Percentiles rank a stretch among this genome's conserved stretches.
phyloP scores from a whole-genome alignment of 352 stramenopile species.

The Thalassiosira mediterranea region DNA sequence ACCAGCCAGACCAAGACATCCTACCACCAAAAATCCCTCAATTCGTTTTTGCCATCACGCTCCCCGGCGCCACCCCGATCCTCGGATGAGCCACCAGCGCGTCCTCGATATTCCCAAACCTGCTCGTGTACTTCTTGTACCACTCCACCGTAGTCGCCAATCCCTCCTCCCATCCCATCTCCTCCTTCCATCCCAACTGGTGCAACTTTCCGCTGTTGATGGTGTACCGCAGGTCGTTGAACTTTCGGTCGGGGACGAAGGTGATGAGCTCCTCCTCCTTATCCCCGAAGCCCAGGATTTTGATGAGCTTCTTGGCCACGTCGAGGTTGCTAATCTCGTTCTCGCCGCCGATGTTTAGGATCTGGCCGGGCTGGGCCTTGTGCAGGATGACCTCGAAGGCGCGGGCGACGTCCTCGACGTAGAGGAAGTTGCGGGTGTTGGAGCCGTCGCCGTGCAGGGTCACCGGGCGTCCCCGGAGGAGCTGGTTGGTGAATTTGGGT shows the following conservation, averaged over 20 bases:
- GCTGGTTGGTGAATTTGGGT: slow-evolving; percentile 97
- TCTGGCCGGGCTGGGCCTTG: slow-evolving; percentile 89
- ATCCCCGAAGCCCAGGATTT: slow-evolving; percentile 79
- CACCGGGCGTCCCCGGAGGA: slow-evolving; percentile 88
- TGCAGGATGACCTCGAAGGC: slow-evolving; percentile 97
- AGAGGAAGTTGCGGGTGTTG: slow-evolving; percentile 97
- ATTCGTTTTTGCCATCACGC: slow-evolving; percentile 26
- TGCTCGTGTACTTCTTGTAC: slow-evolving; percentile 84
- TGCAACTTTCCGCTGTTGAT: slow-evolving; percentile 92
- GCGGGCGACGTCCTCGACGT: slow-evolving; percentile 94
- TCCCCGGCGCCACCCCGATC: slow-evolving; percentile 56
- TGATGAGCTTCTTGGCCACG: slow-evolving; percentile 91
- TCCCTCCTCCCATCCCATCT: slow-evolving; percentile 91
- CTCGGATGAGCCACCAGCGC: slow-evolving; percentile 82
- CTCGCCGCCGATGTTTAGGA: slow-evolving; percentile 96
- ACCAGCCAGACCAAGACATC: no score
- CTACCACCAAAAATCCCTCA: no score
- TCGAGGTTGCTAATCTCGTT: slow-evolving; percentile 87
- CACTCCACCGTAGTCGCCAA: slow-evolving; percentile 90
- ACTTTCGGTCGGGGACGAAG: slow-evolving; percentile 91
- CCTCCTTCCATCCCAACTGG: slow-evolving; percentile 91
- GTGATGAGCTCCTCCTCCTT: slow-evolving; percentile 81
- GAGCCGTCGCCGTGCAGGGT: slow-evolving; percentile 95
- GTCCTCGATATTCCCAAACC: slow-evolving; percentile 84
- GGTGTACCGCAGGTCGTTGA: slow-evolving; percentile 97